phyloP scores from a whole-genome alignment of 2,329 filamentous ascomycete genomes.

The Cytospora paraplurivora region DNA sequence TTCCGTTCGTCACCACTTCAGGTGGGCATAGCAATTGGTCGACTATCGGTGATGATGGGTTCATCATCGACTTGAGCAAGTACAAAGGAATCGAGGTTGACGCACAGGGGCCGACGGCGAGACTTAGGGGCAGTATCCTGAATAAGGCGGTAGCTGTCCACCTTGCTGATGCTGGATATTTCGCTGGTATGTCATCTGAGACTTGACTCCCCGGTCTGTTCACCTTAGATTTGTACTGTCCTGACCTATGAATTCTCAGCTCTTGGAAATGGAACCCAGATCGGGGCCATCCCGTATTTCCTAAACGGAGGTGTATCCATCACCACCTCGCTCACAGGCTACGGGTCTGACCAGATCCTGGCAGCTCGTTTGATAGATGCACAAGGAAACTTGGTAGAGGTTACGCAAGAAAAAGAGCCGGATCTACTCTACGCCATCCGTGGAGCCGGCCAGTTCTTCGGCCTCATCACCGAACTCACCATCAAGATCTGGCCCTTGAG shows the following conservation, averaged over 20 bases:
- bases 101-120: slow-evolving; percentile 8
- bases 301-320: slow-evolving; percentile 29
- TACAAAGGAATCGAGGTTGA: slow-evolving; percentile 13
- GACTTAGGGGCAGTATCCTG: slow-evolving; percentile 26
- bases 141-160: slow-evolving; percentile 20
- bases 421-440: slow-evolving; percentile 39
- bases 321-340: slow-evolving; percentile 30
- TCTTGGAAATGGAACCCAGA: slow-evolving; percentile 37
- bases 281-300: slow-evolving; percentile 36
- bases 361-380: slow-evolving; percentile 36
- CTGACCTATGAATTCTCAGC: slow-evolving; percentile 23
- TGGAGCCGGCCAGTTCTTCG: slow-evolving; percentile 41
- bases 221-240: no score
- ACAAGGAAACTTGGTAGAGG: slow-evolving; percentile 35
- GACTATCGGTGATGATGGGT: slow-evolving; percentile 9
- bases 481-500: slow-evolving; percentile 33
- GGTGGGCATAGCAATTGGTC: slow-evolving; percentile 24
- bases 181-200: slow-evolving; percentile 31
- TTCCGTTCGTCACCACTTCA: slow-evolving; percentile 20
- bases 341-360: slow-evolving; percentile 34
- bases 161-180: slow-evolving; percentile 23
- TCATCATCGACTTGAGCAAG: slow-evolving; percentile 15
- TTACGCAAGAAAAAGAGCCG: slow-evolving; percentile 32
- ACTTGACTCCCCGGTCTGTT: no score
- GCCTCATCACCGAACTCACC: slow-evolving; percentile 37